A percentile compares a stretch with the other conserved stretches of the same genome.
These are phyloP conservation scores for Ascochyta lentis DNA, from an alignment of 2,329 filamentous ascomycete genomes.

Conservation along the genomic window DNA sequence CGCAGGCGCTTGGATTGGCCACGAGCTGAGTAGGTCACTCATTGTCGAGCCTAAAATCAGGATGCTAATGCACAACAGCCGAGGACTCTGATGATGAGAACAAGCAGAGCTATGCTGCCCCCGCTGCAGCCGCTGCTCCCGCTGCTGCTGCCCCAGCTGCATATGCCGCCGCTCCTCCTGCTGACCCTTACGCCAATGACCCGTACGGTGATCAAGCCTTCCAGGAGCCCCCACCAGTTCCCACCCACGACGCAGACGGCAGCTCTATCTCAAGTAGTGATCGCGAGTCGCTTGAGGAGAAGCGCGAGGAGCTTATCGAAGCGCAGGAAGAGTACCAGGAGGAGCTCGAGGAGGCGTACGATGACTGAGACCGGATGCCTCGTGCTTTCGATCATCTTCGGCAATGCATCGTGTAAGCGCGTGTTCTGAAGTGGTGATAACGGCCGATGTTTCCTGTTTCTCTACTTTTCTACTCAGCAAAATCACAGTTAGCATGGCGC, in stretches of 20 bases:
- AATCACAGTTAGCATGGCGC: slow-evolving; percentile 16
- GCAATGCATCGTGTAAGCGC: not conserved
- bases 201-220: slow-evolving; percentile 29
- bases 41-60: not conserved
- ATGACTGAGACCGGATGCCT: slow-evolving; percentile 8
- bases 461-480: slow-evolving; percentile 1
- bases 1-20: slow-evolving; percentile 64
- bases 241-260: slow-evolving; percentile 53
- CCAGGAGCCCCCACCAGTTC: slow-evolving; percentile 40
- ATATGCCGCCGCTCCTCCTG: slow-evolving; percentile 23
- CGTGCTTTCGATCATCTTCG: not conserved
- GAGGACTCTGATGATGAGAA: slow-evolving; percentile 46
- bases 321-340: slow-evolving; percentile 61
- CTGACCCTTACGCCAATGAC: slow-evolving; percentile 17
- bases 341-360: slow-evolving; percentile 48
- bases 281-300: slow-evolving; percentile 57
- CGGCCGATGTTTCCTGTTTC: slow-evolving; percentile 3
- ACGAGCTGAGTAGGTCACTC: slow-evolving; percentile 60
- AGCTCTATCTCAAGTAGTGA: slow-evolving; percentile 48
- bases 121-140: slow-evolving; percentile 22
- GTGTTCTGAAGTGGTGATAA: not conserved
- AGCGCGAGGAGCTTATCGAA: slow-evolving; percentile 61
- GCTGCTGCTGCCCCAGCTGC: slow-evolving; percentile 25
- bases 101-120: slow-evolving; percentile 21
- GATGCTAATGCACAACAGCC: slow-evolving; percentile 29